Percentiles rank a stretch among this genome's conserved stretches.
Evolutionary conservation across 208 protist species (phyloP).

Genomic region (Trichomonas vaginalis): DNA sequence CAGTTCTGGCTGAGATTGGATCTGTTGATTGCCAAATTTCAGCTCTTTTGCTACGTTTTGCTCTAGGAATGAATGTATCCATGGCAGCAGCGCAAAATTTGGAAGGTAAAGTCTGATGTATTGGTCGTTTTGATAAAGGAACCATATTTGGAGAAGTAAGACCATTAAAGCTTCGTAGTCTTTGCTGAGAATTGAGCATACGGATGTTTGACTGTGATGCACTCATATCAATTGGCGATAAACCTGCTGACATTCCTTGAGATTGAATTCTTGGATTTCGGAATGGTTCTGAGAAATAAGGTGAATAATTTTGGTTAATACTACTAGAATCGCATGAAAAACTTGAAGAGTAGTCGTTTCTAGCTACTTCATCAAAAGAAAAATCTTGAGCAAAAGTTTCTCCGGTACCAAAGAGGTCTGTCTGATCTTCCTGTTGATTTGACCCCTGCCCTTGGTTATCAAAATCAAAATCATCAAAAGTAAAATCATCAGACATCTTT

Average conservation of each 20-base stretch:
- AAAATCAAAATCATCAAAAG: neutral
- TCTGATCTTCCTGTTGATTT: neutral
- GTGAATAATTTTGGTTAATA: neutral
- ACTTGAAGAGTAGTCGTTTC: neutral
- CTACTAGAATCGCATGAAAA: neutral
- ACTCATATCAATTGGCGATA: neutral
- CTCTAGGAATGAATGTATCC: neutral
- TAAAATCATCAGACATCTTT: too few relatives aligned
- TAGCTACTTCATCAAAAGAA: neutral
- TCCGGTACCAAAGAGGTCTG: neutral
- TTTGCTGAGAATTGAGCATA: neutral
- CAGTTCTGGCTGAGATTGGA: neutral
- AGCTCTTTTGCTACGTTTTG: neutral
- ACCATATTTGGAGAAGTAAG: neutral
- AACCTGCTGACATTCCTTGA: neutral
- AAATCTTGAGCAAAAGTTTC: neutral
- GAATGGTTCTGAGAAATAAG: neutral
- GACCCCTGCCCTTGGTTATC: neutral
- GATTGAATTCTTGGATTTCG: neutral
- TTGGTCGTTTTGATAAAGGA: neutral
- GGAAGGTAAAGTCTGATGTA: neutral
- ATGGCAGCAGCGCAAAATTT: neutral
- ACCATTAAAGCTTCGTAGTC: neutral
- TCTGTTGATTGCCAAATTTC: neutral
- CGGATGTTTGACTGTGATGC: neutral